Base-by-base conservation (phyloP, 352 stramenopile genomes). In the Phytopythium ostracodes region DNA sequence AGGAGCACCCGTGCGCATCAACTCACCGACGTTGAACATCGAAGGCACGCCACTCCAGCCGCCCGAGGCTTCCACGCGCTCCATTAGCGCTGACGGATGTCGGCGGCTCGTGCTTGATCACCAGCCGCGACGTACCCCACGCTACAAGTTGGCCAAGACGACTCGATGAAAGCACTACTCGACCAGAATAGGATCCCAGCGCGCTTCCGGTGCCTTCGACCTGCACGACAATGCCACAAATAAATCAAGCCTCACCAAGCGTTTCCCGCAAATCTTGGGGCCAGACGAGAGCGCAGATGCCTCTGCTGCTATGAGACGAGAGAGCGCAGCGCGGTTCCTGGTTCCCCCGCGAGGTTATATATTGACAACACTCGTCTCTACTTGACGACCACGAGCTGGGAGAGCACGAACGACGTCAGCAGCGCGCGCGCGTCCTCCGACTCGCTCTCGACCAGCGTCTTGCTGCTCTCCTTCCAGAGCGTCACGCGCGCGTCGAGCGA, bases 391-490 rank as follows among this genome's bases (percentile, higher is more conserved):
- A 77, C 71, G 24, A 85, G 50, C 53, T 89, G 77, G 27, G 80
- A 63, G 10, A 88, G 56, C 17, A 89, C 68, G 24, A 87, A 76
- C 7, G 72, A 79, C 25, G 76, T 87, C 47, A 94, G 60, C 20
- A 94, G 65, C 12, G 64, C 67, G n/a, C 85, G 79, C 53, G 81
- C 57, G 20, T 94, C 77, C 55, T 92, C 85, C 15, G 79, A 84
- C n/a, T 88, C 76, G 0, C 79, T 91, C 70, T 94, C 85, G 59
- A 94, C 79, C 14, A 92, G 62, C 18, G 85, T 92, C 61, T 90
- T 91, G n/a, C 70, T 75, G 1, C 64, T 72, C 25, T 90, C 80
- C 70, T 88, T 92, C 81, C 81, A 91, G 46, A 94, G 65, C 46
- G 83, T 92, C 33, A 94, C 68, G 52, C 81, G 74, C 5, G 85